Evolutionary conservation across 345 rosid species (phyloP).

Genomic region (Sonneratia caseolaris): DNA sequence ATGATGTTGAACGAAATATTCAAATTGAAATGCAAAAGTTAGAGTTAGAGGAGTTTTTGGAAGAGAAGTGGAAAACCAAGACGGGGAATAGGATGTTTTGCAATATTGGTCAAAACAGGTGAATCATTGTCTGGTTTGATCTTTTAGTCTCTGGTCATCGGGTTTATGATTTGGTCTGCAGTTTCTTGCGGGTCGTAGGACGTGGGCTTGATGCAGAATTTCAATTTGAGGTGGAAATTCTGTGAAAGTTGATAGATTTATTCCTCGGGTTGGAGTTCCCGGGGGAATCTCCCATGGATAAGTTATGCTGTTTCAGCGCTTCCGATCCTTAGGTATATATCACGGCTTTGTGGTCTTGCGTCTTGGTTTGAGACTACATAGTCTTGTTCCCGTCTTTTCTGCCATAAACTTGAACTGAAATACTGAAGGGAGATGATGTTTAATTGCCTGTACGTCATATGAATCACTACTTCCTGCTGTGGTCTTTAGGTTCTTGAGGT

Average conservation of each 20-base stretch:
- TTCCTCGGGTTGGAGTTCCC: neutral
- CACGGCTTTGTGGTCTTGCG: neutral
- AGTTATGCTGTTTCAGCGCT: slow-evolving; percentile 4
- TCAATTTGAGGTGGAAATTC: neutral
- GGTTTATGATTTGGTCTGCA: neutral
- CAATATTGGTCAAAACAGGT: too few relatives aligned
- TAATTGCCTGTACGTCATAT: neutral
- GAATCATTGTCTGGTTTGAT: neutral
- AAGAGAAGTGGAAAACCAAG: too few relatives aligned
- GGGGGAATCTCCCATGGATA: slow-evolving; percentile 1
- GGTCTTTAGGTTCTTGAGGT: neutral
- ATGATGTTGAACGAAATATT: too few relatives aligned
- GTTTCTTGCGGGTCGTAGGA: neutral
- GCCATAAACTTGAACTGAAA: neutral
- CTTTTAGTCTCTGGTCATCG: neutral
- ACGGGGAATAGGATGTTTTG: too few relatives aligned
- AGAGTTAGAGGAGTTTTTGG: too few relatives aligned
- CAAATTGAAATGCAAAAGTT: too few relatives aligned
- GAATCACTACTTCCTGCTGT: neutral
- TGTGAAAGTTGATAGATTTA: neutral
- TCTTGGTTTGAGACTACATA: neutral
- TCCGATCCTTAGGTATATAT: slow-evolving; percentile 1
- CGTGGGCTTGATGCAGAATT: slow-evolving; percentile 7
- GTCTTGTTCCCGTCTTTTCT: neutral
- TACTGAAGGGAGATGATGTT: neutral